Evolutionary conservation across 805 yeast species (phyloP), one percentile per base, ranked within the genome.

Genomic region (Zygoascus flipseniorum): DNA sequence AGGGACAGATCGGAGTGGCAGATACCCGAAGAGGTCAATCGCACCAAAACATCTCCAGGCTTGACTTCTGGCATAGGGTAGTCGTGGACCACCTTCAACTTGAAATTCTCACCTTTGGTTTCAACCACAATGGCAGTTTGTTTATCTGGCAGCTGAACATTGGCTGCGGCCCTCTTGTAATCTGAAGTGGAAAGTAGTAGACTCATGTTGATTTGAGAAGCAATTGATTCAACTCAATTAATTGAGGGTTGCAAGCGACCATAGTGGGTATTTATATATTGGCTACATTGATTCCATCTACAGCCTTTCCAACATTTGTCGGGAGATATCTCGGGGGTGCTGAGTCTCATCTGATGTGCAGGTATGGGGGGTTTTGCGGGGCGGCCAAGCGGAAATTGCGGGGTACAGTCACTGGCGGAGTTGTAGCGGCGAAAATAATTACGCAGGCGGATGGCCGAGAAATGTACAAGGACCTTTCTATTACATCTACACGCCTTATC

Each of bases 1-100:
- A 69, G 65, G 54, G 72, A 72, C 59, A 71, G 62, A 58, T 72
- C 76, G 28, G 76, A 70, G 64, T 72, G 76, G 57, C 76, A 72
- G 32, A 72, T 73, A 47, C 76, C 76, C 43, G 75, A 66, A 62
- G 68, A 69, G 58, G 65, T 67, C 54, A 72, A 58, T 56, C 58
- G 52, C 31, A 66, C 66, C 16, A 66, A 54, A n/a, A 66, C 60
- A 49, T 65, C 62, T 16, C 57, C 63, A 16, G 54, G 52, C 23
- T 50, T 46, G 28, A 61, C 61, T 41, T 52, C 53, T 1, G 68
- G 68, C 23, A 74, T 78, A 39, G 77, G 72, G 50, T 52, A 60
- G 42, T 58, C 54, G 32, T 53, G 16, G 46, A 47, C 59, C 51
- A 70, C 67, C 26, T 65, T 74, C 60, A 67, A 69, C 62, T 62